Percentiles rank a stretch among this genome's conserved stretches.
These are phyloP conservation scores for Jacaranda copaia DNA, from an alignment of 257 asterid species.

Conservation along the genomic window DNA sequence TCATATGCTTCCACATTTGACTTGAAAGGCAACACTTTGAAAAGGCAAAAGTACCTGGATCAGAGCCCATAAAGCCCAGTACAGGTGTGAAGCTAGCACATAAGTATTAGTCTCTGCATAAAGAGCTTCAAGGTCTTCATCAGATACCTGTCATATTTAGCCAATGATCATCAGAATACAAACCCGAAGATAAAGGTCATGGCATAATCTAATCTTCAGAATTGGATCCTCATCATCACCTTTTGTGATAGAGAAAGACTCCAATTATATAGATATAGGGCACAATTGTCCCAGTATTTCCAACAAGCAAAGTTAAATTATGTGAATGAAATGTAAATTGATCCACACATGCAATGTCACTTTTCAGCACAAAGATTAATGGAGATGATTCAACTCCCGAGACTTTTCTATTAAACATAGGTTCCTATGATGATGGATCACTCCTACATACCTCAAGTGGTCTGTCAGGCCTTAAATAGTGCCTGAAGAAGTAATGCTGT, in stretches of 20 bases:
- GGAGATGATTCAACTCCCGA: slow-evolving; percentile 9
- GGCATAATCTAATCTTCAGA: background rate
- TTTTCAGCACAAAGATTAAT: background rate
- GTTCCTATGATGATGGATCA: slow-evolving; percentile 16
- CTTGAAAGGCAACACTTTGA: slow-evolving; percentile 4
- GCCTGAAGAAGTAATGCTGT: slow-evolving; percentile 82
- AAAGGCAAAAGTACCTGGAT: slow-evolving; percentile 71
- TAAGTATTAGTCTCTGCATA: slow-evolving; percentile 74
- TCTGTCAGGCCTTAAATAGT: slow-evolving; percentile 70
- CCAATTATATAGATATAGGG: background rate
- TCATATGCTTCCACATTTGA: slow-evolving; percentile 2
- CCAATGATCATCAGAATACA: slow-evolving; percentile 25
- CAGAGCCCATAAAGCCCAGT: slow-evolving; percentile 96
- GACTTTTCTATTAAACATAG: background rate
- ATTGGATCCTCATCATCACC: background rate
- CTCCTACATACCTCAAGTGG: slow-evolving; percentile 65
- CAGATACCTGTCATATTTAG: slow-evolving; percentile 60
- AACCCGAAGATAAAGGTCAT: slow-evolving; percentile 20
- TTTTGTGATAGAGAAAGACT: background rate
- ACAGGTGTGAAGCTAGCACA: slow-evolving; percentile 90
- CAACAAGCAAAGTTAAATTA: background rate
- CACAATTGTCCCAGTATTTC: background rate
- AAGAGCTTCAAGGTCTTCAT: slow-evolving; percentile 68
- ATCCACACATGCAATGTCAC: background rate
- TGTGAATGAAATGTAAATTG: background rate